Base-by-base conservation (phyloP, 2,329 filamentous ascomycete species). In the Exophiala spinifera region DNA sequence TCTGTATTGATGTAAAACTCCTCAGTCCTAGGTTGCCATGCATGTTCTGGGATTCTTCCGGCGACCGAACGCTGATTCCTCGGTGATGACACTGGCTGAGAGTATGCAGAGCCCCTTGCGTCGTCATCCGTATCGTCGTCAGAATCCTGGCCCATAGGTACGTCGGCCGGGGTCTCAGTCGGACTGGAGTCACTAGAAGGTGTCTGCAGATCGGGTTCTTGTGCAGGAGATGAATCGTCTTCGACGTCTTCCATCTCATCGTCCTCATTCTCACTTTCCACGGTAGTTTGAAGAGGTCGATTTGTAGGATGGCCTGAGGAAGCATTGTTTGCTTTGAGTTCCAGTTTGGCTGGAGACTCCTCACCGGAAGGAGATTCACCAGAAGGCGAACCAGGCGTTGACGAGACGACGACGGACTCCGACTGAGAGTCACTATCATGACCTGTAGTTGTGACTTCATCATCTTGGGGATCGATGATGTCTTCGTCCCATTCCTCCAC, bases 401-500 rank as follows among this genome's bases (percentile, higher is more conserved):
- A 17, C 11, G 39, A 42, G 39, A 17, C n/a, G 39, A 42, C 39
- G 20, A 17, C 20, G 17, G 39, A 42, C 39, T 42, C 39, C 39
- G 39, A 42, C 39, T 42, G 17, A 19, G 39, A 42, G 39, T 42
- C 17, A 42, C 39, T 42, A 42, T 42, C 39, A 42, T 42, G 39
- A 42, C n/a, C 39, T 42, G 17, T 8, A 4, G n/a, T 15, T 21
- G 39, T 42, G 17, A 42, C 39, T 42, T 42, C 39, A 42, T 42
- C 39, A 20, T 42, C 39, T 20, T 42, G 10, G 17, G 39, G 17
- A 17, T 42, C 19, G 39, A 42, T 42, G 39, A 42, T 42, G 17
- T 47, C 45, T 47, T 47, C 45, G 45, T 47, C 45, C 20, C 28
- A 47, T 19, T 19, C 10, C 34, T 47, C 28, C 15, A 20, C 33